Evolutionary conservation across 2,329 filamentous ascomycete genomes (phyloP).

Genomic region (Aspergillus japonicus): DNA sequence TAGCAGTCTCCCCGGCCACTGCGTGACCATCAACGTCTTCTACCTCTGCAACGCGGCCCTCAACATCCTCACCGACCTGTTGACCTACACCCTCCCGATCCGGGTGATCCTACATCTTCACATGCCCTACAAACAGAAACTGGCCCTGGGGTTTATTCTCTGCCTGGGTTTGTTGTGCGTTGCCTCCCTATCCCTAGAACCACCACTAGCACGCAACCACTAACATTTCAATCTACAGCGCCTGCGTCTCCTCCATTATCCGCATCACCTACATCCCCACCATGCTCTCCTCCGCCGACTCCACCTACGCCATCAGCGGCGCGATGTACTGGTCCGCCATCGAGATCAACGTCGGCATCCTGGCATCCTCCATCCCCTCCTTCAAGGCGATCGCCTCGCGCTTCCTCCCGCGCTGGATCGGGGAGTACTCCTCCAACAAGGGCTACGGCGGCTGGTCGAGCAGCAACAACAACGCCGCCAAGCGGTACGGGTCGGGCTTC

Average conservation of each 20-base stretch:
- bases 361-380: slow-evolving; percentile 45
- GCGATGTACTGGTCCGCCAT: slow-evolving; percentile 50
- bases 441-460: slow-evolving; percentile 27
- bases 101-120: slow-evolving; percentile 48
- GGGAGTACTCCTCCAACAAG: slow-evolving; percentile 31
- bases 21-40: slow-evolving; percentile 51
- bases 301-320: slow-evolving; percentile 38
- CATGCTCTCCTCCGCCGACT: slow-evolving; percentile 41
- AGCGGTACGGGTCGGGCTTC: slow-evolving; percentile 29
- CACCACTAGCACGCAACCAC: neutral
- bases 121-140: slow-evolving; percentile 49
- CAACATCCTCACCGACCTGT: slow-evolving; percentile 61
- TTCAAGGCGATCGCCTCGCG: slow-evolving; percentile 43
- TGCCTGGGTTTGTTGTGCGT: slow-evolving; percentile 49
- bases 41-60: slow-evolving; percentile 57
- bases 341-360: slow-evolving; percentile 44
- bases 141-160: slow-evolving; percentile 51
- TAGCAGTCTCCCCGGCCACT: slow-evolving; percentile 35
- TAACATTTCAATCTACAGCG: slow-evolving; percentile 27
- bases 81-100: slow-evolving; percentile 55
- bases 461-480: slow-evolving; percentile 15
- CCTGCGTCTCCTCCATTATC: slow-evolving; percentile 49
- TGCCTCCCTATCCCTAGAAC: neutral
- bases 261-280: slow-evolving; percentile 47
- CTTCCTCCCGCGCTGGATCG: slow-evolving; percentile 45